Conservation (phyloP, 2,329 filamentous ascomycete genomes). For the Fusarium odoratissimum region DNA sequence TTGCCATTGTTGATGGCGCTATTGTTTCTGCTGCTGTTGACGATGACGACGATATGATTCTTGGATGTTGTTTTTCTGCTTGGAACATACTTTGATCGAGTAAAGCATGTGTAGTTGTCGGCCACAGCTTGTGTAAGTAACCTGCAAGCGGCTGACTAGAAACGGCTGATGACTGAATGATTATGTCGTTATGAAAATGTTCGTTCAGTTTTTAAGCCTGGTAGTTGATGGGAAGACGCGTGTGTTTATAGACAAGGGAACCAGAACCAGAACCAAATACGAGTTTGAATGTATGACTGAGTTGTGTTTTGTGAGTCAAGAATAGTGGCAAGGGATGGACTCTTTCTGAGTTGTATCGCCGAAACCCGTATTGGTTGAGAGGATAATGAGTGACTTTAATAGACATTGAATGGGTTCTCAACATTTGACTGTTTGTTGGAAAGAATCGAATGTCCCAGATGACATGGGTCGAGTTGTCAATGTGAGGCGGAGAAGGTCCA, state of each 20-base stretch:
- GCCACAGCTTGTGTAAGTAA: slow-evolving; percentile 44
- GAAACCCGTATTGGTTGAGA: neutral
- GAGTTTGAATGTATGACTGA: neutral
- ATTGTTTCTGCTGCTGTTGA: slow-evolving; percentile 26
- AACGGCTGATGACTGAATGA: slow-evolving; percentile 49
- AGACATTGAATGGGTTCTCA: neutral
- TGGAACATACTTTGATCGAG: slow-evolving; percentile 44
- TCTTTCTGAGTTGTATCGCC: neutral
- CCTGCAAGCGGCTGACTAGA: slow-evolving; percentile 41
- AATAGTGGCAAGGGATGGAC: neutral
- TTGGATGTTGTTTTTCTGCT: slow-evolving; percentile 38
- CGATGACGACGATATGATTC: slow-evolving; percentile 37
- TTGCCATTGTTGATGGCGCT: slow-evolving; percentile 20
- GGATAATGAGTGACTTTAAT: neutral
- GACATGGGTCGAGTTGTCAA: slow-evolving; percentile 36
- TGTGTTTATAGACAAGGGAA: slow-evolving; percentile 29
- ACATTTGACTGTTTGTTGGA: neutral
- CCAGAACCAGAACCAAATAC: slow-evolving; percentile 9
- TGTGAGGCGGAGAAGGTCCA: slow-evolving; percentile 32
- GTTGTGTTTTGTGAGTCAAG: slow-evolving; percentile 4
- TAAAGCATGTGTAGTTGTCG: slow-evolving; percentile 39
- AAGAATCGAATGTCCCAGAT: slow-evolving; percentile 15
- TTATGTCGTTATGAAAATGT: slow-evolving; percentile 45
- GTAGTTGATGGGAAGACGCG: slow-evolving; percentile 17
- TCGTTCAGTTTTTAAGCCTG: slow-evolving; percentile 25